Conservation (phyloP, 1,284 basidiomycete species). For the Ustilago esculenta region DNA sequence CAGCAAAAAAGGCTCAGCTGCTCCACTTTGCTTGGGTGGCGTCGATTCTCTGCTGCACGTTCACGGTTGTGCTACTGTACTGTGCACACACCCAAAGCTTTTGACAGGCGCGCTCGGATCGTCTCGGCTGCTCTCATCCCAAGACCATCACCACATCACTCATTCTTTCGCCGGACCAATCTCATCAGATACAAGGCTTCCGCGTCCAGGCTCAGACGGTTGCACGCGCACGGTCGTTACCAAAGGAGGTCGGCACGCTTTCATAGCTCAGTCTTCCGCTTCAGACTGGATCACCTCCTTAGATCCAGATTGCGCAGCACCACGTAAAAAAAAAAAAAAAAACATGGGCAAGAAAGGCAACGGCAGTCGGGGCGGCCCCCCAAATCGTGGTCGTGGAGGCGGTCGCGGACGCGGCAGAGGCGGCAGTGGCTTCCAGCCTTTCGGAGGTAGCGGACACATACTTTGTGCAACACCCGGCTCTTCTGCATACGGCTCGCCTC, state of each 20-base stretch:
- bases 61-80: constrained; percentile 2
- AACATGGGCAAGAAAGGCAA: constrained; percentile 43
- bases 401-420: constrained; percentile 19
- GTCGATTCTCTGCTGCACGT: constrained; percentile 10
- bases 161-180: too few species aligned
- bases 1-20: background rate
- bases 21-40: constrained; percentile 4
- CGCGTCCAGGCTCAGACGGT: too few species aligned
- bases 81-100: too few species aligned
- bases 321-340: too few species aligned
- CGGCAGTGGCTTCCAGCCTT: constrained; percentile 26
- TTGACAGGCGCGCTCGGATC: too few species aligned
- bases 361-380: constrained; percentile 17
- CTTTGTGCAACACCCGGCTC: constrained; percentile 13
- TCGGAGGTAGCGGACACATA: constrained; percentile 19
- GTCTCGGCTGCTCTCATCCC: too few species aligned
- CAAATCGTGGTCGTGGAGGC: constrained; percentile 15
- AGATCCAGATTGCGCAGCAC: too few species aligned
- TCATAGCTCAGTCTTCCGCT: background rate
- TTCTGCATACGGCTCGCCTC: constrained; percentile 23
- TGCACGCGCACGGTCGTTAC: too few species aligned
- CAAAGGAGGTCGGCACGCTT: too few species aligned
- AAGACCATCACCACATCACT: too few species aligned
- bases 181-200: too few species aligned
- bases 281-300: background rate